Percentiles rank a stretch among this genome's conserved stretches.
Conservation (phyloP, 306 rosid species). For the Elaeagnus macrophylla region DNA sequence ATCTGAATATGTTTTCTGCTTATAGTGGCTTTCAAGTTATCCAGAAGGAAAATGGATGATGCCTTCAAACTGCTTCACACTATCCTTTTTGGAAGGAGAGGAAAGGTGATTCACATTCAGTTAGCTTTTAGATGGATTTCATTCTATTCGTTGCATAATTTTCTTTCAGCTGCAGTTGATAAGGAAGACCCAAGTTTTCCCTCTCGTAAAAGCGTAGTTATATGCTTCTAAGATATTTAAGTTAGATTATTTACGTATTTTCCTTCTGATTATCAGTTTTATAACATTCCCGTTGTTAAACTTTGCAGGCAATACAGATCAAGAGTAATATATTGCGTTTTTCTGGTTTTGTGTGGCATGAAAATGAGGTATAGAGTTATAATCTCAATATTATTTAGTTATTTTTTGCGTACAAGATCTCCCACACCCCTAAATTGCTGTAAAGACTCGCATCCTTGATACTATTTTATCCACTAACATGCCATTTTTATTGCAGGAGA, state of each 20-base stretch:
- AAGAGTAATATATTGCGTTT: constrained; percentile 85
- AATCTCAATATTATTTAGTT: too few relatives aligned
- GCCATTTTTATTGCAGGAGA: constrained; percentile 51
- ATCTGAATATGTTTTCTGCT: constrained; percentile 19
- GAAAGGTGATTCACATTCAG: constrained; percentile 53
- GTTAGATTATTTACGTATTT: neutral
- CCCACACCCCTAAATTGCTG: too few relatives aligned
- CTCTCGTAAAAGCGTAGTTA: constrained; percentile 1
- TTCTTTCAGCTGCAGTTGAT: constrained; percentile 5
- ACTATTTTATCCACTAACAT: neutral
- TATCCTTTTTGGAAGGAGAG: constrained; percentile 90
- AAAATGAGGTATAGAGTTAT: constrained; percentile 54
- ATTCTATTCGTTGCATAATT: constrained; percentile 6
- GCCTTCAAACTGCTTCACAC: constrained; percentile 78
- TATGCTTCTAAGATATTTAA: neutral
- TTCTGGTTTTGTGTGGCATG: constrained; percentile 97
- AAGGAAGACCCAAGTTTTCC: neutral
- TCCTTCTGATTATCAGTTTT: constrained; percentile 9
- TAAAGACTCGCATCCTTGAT: too few relatives aligned
- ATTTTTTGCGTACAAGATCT: too few relatives aligned
- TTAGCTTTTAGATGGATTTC: constrained; percentile 10
- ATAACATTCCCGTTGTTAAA: constrained; percentile 4
- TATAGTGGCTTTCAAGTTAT: constrained; percentile 78
- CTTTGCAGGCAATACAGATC: constrained; percentile 70
- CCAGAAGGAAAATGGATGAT: constrained; percentile 80